Percentiles rank a stretch among this genome's conserved stretches.
phyloP scores from a whole-genome alignment of 805 yeast species.

The Candida ovalis region DNA sequence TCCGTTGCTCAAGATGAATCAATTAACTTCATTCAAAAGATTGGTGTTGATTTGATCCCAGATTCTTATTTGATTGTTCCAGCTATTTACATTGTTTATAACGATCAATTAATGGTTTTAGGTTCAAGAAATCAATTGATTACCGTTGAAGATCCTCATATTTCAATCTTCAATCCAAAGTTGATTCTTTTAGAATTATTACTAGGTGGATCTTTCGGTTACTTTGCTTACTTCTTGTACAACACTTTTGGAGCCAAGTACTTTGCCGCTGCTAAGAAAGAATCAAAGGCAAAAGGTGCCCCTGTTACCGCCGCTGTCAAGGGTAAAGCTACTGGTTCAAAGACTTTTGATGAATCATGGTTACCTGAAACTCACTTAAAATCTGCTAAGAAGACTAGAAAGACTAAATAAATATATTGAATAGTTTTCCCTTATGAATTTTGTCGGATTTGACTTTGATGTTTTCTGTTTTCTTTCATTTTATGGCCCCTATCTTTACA shows the following conservation, averaged over 20 bases:
- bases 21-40: slow-evolving; percentile 50
- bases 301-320: slow-evolving; percentile 15
- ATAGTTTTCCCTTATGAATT: not conserved
- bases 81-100: slow-evolving; percentile 47
- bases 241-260: slow-evolving; percentile 43
- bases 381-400: slow-evolving; percentile 30
- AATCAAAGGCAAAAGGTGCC: slow-evolving; percentile 27
- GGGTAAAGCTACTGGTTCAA: slow-evolving; percentile 25
- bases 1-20: slow-evolving; percentile 46
- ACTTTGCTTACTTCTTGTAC: slow-evolving; percentile 46
- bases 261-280: slow-evolving; percentile 36
- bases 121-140: slow-evolving; percentile 58
- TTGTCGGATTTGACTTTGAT: too few species aligned
- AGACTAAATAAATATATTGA: slow-evolving; percentile 18
- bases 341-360: slow-evolving; percentile 46
- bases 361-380: slow-evolving; percentile 52
- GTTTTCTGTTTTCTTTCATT: too few species aligned
- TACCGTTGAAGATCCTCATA: slow-evolving; percentile 55
- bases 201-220: slow-evolving; percentile 45
- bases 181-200: slow-evolving; percentile 59
- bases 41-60: slow-evolving; percentile 56
- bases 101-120: slow-evolving; percentile 48
- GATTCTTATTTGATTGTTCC: slow-evolving; percentile 59
- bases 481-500: too few species aligned
- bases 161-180: slow-evolving; percentile 72